Conservation (phyloP, 768 basidiomycete genomes). For the Russula sp. region DNA sequence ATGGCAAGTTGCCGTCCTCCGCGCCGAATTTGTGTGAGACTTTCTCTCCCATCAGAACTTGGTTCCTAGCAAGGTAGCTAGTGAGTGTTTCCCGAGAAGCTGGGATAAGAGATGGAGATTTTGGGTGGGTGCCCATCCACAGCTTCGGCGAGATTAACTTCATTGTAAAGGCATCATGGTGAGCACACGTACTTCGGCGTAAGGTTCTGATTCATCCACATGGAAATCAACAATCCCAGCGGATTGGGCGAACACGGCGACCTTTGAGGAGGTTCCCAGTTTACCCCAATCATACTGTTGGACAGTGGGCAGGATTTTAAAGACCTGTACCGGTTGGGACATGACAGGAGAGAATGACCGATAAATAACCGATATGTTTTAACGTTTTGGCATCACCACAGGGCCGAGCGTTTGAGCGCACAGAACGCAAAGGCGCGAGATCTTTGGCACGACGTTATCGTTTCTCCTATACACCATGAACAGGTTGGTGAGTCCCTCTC, state of each 20-base stretch:
- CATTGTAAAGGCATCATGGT: neutral
- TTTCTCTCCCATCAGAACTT: constrained; percentile 48
- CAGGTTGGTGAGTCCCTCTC: neutral
- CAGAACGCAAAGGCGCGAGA: neutral
- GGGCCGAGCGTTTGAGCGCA: too few relatives aligned
- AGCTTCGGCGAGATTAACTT: constrained; percentile 44
- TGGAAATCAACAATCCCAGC: constrained; percentile 57
- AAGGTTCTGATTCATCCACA: constrained; percentile 67
- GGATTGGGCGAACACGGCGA: constrained; percentile 74
- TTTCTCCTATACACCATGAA: constrained; percentile 5
- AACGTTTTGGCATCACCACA: neutral
- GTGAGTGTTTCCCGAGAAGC: constrained; percentile 45
- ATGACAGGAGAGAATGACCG: neutral
- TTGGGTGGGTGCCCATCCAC: constrained; percentile 98
- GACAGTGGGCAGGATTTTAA: constrained; percentile 76
- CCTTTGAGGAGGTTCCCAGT: constrained; percentile 70
- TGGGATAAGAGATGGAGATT: constrained; percentile 50
- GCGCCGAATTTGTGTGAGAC: constrained; percentile 32
- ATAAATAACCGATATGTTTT: neutral
- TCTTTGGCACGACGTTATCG: neutral
- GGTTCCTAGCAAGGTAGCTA: constrained; percentile 57
- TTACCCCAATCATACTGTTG: constrained; percentile 98
- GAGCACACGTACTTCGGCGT: constrained; percentile 73
- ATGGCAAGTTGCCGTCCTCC: constrained; percentile 68
- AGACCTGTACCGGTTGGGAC: constrained; percentile 39